Evolutionary conservation across 2,329 filamentous ascomycete genomes (phyloP).

Genomic region (Pezicula rhizophila): DNA sequence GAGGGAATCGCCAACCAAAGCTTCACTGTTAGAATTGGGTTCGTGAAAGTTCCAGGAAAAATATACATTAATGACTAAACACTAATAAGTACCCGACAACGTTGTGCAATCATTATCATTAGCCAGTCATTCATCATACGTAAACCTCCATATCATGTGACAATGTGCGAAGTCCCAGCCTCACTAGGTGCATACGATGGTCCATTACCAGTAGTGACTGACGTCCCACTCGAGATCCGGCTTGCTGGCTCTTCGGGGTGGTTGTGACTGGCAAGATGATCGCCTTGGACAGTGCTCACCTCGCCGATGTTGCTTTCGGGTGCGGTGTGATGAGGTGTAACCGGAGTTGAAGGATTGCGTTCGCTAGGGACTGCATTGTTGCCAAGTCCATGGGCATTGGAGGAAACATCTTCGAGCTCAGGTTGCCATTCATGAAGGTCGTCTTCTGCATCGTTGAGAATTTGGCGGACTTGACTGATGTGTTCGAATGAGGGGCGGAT

Average conservation of each 20-base stretch:
- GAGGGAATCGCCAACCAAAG: too few relatives aligned
- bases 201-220: slow-evolving; percentile 11
- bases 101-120: too few relatives aligned
- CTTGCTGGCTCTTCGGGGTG: slow-evolving; percentile 10
- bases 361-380: slow-evolving; percentile 3
- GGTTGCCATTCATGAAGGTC: slow-evolving; percentile 70
- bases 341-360: background rate
- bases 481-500: slow-evolving; percentile 61
- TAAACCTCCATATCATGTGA: background rate
- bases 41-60: too few relatives aligned
- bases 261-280: slow-evolving; percentile 3
- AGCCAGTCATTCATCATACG: background rate
- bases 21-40: too few relatives aligned
- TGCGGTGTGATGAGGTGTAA: background rate
- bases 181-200: slow-evolving; percentile 13
- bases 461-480: slow-evolving; percentile 64
- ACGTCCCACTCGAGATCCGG: slow-evolving; percentile 18
- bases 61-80: too few relatives aligned
- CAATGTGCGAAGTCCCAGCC: slow-evolving; percentile 7
- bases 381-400: slow-evolving; percentile 10
- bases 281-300: slow-evolving; percentile 3
- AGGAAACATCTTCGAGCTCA: slow-evolving; percentile 24
- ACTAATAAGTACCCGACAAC: too few relatives aligned
- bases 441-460: slow-evolving; percentile 88
- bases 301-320: background rate